Conservation (phyloP, 139 green algal genomes). For the Picochlorum sp. region DNA sequence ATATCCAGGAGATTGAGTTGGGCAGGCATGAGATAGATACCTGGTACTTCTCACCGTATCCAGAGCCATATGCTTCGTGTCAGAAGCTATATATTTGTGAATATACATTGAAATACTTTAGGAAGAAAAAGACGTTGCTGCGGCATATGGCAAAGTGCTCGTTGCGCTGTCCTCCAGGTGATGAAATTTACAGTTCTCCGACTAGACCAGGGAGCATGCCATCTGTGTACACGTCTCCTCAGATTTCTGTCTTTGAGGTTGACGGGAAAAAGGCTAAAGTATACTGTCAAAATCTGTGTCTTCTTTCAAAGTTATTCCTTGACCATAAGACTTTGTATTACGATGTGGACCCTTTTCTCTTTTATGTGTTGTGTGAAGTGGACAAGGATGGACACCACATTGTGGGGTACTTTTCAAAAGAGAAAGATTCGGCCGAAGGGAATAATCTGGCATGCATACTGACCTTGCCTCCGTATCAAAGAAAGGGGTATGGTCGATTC, state of each 20-base stretch:
- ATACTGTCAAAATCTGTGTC: constrained; percentile 92
- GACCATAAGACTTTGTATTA: constrained; percentile 99
- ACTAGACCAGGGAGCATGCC: constrained; percentile 27
- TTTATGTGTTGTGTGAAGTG: constrained; percentile 96
- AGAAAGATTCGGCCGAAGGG: constrained; percentile 74
- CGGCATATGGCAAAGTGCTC: constrained; percentile 43
- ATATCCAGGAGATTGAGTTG: constrained; percentile 42
- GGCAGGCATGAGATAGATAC: constrained; percentile 49
- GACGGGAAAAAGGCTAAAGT: constrained; percentile 70
- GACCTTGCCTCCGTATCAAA: constrained; percentile 92
- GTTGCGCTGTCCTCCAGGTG: constrained; percentile 48
- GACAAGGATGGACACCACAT: constrained; percentile 90
- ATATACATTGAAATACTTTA: constrained; percentile 69
- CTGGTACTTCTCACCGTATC: constrained; percentile 59
- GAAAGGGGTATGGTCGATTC: constrained; percentile 96
- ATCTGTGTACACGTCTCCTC: constrained; percentile 25
- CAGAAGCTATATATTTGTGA: constrained; percentile 88
- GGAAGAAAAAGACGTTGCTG: constrained; percentile 44
- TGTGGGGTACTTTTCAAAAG: constrained; percentile 89
- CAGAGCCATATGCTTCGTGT: constrained; percentile 33
- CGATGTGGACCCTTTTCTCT: constrained; percentile 99
- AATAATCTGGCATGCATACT: constrained; percentile 99
- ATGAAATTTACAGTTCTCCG: constrained; percentile 75
- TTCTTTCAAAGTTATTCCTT: constrained; percentile 98
- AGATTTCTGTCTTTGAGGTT: constrained; percentile 64